phyloP scores from a whole-genome alignment of 2,329 filamentous ascomycete genomes.

The Aspergillus aculeatinus region DNA sequence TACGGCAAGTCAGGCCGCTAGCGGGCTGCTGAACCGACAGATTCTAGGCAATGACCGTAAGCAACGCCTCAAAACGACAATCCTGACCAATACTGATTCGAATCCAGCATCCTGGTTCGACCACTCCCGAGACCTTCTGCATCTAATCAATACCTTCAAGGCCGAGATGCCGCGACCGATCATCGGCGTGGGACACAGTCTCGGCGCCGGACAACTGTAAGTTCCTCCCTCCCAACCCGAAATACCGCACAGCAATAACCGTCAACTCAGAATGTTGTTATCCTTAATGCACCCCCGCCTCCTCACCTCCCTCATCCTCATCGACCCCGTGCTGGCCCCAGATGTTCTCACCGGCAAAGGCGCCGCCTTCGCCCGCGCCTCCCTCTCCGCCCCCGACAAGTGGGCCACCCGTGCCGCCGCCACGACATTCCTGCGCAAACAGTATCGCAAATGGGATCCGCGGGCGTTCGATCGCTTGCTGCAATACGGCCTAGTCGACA shows the following conservation, averaged over 20 bases:
- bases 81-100: neutral
- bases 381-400: slow-evolving; percentile 1
- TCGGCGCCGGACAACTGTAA: slow-evolving; percentile 67
- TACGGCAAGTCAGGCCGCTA: slow-evolving; percentile 71
- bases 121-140: slow-evolving; percentile 74
- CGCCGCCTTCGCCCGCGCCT: neutral
- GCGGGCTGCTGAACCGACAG: slow-evolving; percentile 68
- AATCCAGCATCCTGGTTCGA: slow-evolving; percentile 71
- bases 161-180: slow-evolving; percentile 70
- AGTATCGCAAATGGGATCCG: slow-evolving; percentile 12
- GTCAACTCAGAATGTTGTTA: slow-evolving; percentile 51
- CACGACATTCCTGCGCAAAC: neutral
- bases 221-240: neutral
- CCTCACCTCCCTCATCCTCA: slow-evolving; percentile 66
- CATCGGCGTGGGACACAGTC: slow-evolving; percentile 80
- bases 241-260: neutral
- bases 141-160: slow-evolving; percentile 72
- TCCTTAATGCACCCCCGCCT: slow-evolving; percentile 74
- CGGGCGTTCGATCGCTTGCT: slow-evolving; percentile 12
- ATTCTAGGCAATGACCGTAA: slow-evolving; percentile 76
- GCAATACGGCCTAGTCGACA: slow-evolving; percentile 13
- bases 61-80: slow-evolving; percentile 25
- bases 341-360: slow-evolving; percentile 1
- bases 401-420: slow-evolving; percentile 14
- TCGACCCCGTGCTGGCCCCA: slow-evolving; percentile 57